Percentiles rank a stretch among this genome's conserved stretches.
Conservation (phyloP, 2,329 filamentous ascomycete species). For the Calonectria hawksworthii region DNA sequence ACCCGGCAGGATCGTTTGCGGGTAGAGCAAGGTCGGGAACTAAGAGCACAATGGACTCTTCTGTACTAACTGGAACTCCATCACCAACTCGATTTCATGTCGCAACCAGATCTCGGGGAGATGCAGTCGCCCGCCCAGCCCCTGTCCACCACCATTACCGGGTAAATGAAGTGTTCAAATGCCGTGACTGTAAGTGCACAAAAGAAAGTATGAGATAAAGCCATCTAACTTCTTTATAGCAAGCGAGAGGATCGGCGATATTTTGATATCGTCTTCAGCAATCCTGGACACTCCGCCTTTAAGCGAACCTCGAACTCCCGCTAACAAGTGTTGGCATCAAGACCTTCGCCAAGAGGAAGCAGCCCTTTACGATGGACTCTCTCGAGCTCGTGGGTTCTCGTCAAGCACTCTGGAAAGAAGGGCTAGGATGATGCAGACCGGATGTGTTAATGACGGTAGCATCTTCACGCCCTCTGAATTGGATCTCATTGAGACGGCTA, state of each 20-base stretch:
- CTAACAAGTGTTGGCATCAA: constrained; percentile 31
- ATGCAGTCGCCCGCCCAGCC: constrained; percentile 29
- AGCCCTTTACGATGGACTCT: constrained; percentile 23
- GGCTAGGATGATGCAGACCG: constrained; percentile 16
- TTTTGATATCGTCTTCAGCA: constrained; percentile 43
- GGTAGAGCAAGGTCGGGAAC: constrained; percentile 48
- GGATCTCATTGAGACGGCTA: constrained; percentile 49
- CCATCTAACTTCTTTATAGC: constrained; percentile 32
- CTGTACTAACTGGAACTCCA: constrained; percentile 44
- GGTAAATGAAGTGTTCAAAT: constrained; percentile 22
- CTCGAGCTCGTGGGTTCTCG: constrained; percentile 43
- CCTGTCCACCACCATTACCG: constrained; percentile 31
- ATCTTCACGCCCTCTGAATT: constrained; percentile 48
- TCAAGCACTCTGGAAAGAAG: constrained; percentile 38
- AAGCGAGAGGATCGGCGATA: constrained; percentile 38
- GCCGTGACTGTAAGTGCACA: constrained; percentile 37
- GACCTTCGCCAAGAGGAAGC: constrained; percentile 22
- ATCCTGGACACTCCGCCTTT: constrained; percentile 39
- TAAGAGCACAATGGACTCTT: constrained; percentile 48
- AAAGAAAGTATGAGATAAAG: background rate
- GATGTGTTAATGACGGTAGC: constrained; percentile 31
- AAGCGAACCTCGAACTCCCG: constrained; percentile 21
- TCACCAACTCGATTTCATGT: constrained; percentile 35
- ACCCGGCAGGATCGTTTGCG: constrained; percentile 46
- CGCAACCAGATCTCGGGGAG: constrained; percentile 15